A percentile compares a stretch with the other conserved stretches of the same genome.
phyloP scores from a whole-genome alignment of 78 protist species.

The Chrysochromulina tobinii region DNA sequence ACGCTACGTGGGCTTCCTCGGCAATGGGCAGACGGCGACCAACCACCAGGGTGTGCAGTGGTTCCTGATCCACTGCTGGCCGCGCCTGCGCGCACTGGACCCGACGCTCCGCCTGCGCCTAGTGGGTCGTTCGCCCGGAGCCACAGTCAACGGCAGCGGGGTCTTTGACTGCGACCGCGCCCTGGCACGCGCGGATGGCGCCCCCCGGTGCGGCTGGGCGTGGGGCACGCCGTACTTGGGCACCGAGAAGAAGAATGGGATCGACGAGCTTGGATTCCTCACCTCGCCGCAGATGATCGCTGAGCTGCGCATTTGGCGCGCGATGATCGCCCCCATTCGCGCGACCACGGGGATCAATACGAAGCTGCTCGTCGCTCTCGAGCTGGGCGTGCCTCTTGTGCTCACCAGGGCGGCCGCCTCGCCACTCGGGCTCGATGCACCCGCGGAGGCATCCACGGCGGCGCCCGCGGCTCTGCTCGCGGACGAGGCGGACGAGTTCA shows the following conservation, averaged over 20 bases:
- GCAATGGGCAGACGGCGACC: background rate
- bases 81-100: background rate
- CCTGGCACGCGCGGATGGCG: background rate
- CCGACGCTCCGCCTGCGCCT: background rate
- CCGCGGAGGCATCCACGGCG: too few species aligned
- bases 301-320: background rate
- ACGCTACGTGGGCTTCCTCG: background rate
- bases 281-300: background rate
- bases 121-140: background rate
- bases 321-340: background rate
- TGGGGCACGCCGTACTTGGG: background rate
- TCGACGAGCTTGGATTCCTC: slow-evolving; percentile 5
- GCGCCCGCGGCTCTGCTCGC: too few species aligned
- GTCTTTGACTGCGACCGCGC: background rate
- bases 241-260: background rate
- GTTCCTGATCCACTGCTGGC: background rate
- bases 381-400: background rate
- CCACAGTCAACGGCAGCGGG: background rate
- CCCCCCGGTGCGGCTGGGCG: slow-evolving; percentile 11
- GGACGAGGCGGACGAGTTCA: too few species aligned
- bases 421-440: too few species aligned
- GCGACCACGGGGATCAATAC: background rate
- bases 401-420: background rate
- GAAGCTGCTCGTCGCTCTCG: background rate
- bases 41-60: background rate